Evolutionary conservation across 768 basidiomycete genomes (phyloP), one percentile per base, ranked within the genome.

Genomic region (Russula earlei): DNA sequence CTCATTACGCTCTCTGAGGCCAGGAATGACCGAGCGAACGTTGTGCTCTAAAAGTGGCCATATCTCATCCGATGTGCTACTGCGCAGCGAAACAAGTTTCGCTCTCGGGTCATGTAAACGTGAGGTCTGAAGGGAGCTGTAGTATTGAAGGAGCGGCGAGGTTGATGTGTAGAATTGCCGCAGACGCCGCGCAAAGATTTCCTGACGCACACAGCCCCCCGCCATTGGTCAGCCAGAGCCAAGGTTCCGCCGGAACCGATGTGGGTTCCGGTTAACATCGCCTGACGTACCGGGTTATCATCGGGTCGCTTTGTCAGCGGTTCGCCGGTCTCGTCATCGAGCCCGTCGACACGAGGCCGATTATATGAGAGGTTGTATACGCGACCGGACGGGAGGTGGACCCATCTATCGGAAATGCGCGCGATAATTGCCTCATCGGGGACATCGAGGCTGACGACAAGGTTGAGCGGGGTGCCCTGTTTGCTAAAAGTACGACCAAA

Each of bases 351-450:
- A 63, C 82, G 83, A 15, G 92, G 93, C 14, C 76, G 83, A 69
- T 92, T 95, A 70, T 91, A 95, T 8, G 84, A 83, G 68, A 83
- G 75, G 69, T 93, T 95, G 75, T 96, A 96, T 12, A 94, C 84
- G 12, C 92, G 79, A 15, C 92, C 92, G 0, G 91, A 93, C 7
- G 88, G 81, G 14, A 85, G 74, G 67, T 95, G 92, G 22, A 94
- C 78, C 87, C 85, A 94, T 38, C 92, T 84, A 66, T 94, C 91
- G 12, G 87, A 85, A 63, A 95, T 93, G 48, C 92, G 85, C 56
- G 79, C 75, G 19, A 94, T 74, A 65, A 95, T 93, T 49, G 91
- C 77, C 55, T 86, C 76, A 66, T 95, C 91, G 1, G 90, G 78
- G n/a, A 96, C 90, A 60, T 91, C 85, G 27, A 96, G 74, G 67